phyloP scores from a whole-genome alignment of 768 basidiomycete genomes.

The Candolleomyces efflorescens region DNA sequence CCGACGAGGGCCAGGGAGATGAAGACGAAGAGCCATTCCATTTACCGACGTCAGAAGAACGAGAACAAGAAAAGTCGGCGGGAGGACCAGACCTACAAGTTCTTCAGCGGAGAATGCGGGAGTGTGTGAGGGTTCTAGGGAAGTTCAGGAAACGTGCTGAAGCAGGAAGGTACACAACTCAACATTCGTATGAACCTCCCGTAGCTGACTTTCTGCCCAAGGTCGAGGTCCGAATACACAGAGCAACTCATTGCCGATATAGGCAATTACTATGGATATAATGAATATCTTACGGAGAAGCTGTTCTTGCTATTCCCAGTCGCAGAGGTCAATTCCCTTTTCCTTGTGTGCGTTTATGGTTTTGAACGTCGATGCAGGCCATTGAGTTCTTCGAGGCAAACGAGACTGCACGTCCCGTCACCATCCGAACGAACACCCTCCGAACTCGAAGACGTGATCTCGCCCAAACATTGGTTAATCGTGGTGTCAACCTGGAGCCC shows the following conservation, averaged over 20 bases:
- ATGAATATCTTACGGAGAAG: slow-evolving; percentile 91
- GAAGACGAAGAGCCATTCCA: slow-evolving; percentile 46
- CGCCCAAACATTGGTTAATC: slow-evolving; percentile 88
- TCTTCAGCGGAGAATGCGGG: slow-evolving; percentile 76
- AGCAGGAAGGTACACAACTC: slow-evolving; percentile 55
- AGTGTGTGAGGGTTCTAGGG: slow-evolving; percentile 66
- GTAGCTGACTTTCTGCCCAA: slow-evolving; percentile 23
- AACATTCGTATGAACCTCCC: slow-evolving; percentile 6
- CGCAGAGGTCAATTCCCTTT: slow-evolving; percentile 61
- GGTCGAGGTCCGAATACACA: slow-evolving; percentile 86
- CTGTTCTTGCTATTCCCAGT: slow-evolving; percentile 91
- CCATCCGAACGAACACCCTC: slow-evolving; percentile 96
- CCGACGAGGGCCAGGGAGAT: slow-evolving; percentile 29
- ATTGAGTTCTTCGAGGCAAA: slow-evolving; percentile 99
- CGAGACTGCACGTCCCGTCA: slow-evolving; percentile 92
- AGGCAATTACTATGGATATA: slow-evolving; percentile 96
- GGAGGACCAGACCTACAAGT: slow-evolving; percentile 71
- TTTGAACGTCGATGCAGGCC: slow-evolving; percentile 48
- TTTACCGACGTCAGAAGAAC: slow-evolving; percentile 67
- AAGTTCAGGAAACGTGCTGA: slow-evolving; percentile 69
- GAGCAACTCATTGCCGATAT: slow-evolving; percentile 88
- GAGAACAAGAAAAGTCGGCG: slow-evolving; percentile 63
- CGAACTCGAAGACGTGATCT: slow-evolving; percentile 91
- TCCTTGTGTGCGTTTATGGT: not conserved
- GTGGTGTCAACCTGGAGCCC: slow-evolving; percentile 96